These are phyloP conservation scores for Nakaseomyces sp. DNA, from an alignment of 1,139 yeast species.

Conservation along the genomic window DNA sequence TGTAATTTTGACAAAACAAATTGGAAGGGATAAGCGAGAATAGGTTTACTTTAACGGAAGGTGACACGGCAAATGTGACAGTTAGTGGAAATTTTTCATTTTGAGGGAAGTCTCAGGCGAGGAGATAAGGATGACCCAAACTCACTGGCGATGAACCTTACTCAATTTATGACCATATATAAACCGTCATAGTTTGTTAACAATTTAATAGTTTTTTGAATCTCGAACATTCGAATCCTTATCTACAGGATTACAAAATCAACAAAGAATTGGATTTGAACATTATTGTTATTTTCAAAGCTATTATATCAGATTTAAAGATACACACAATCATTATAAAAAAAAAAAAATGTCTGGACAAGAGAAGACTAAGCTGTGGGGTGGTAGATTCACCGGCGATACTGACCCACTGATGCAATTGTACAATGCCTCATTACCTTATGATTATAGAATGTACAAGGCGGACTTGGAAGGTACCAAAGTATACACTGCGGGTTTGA, in stretches of 20 bases:
- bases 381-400: constrained; percentile 96
- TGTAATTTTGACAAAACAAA: too few relatives aligned
- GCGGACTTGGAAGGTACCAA: constrained; percentile 92
- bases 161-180: too few relatives aligned
- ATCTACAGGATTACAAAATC: too few relatives aligned
- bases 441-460: constrained; percentile 87
- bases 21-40: neutral
- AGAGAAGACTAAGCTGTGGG: constrained; percentile 63
- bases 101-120: neutral
- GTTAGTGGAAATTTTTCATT: neutral
- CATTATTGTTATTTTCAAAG: too few relatives aligned
- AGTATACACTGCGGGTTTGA: constrained; percentile 81
- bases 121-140: neutral
- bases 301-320: too few relatives aligned
- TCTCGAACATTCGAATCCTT: too few relatives aligned
- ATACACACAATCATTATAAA: too few relatives aligned
- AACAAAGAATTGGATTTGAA: too few relatives aligned
- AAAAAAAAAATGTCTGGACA: constrained; percentile 9
- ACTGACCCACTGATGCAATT: constrained; percentile 96
- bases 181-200: too few relatives aligned
- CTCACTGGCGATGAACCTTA: too few relatives aligned
- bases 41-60: neutral
- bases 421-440: constrained; percentile 93
- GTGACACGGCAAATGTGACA: neutral
- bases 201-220: too few relatives aligned